Conservation (phyloP, 1,139 yeast species). For the Ogataea hybrid region DNA sequence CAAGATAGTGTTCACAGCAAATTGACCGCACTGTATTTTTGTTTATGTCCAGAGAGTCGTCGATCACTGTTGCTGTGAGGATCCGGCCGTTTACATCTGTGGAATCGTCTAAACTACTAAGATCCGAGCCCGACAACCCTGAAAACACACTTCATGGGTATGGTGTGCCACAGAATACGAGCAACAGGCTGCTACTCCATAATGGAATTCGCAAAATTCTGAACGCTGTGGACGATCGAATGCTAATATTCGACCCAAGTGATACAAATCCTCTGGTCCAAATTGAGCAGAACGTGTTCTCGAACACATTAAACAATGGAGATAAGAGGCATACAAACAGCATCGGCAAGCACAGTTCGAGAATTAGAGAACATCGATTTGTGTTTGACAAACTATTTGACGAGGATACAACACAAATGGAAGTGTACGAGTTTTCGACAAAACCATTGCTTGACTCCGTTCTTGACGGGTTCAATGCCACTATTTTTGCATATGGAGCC, state of each 20-base stretch:
- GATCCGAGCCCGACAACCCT: conserved; percentile 6
- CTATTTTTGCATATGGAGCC: conserved; percentile 96
- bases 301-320: conserved; percentile 30
- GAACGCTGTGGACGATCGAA: conserved; percentile 81
- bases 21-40: neutral
- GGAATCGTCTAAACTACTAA: conserved; percentile 50
- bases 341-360: conserved; percentile 34
- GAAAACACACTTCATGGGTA: conserved; percentile 4
- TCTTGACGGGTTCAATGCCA: conserved; percentile 82
- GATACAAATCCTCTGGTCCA: conserved; percentile 65
- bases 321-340: conserved; percentile 26
- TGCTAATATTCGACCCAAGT: conserved; percentile 89
- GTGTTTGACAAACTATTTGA: conserved; percentile 82
- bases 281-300: conserved; percentile 59
- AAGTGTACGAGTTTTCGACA: conserved; percentile 67
- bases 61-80: conserved; percentile 75
- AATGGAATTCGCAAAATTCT: conserved; percentile 66
- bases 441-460: conserved; percentile 71
- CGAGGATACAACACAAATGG: conserved; percentile 57
- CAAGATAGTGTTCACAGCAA: neutral
- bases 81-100: conserved; percentile 76
- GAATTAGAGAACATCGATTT: conserved; percentile 74
- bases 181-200: conserved; percentile 13
- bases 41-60: conserved; percentile 49
- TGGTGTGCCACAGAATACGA: conserved; percentile 5